phyloP scores from a whole-genome alignment of 805 yeast species.

The Hanseniaspora lachancei region DNA sequence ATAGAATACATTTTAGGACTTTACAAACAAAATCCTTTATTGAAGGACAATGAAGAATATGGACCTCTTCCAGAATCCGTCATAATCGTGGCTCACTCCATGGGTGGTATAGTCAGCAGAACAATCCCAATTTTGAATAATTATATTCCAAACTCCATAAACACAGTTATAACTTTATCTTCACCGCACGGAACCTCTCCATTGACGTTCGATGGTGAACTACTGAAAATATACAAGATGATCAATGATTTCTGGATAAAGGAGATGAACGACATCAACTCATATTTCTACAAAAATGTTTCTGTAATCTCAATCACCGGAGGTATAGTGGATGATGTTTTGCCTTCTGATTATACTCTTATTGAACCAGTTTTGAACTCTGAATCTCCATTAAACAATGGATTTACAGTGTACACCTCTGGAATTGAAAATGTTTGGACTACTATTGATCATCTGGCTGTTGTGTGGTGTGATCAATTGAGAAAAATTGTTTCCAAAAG shows the following conservation, averaged over 20 bases:
- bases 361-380: slow-evolving; percentile 55
- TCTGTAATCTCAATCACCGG: slow-evolving; percentile 80
- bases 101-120: slow-evolving; percentile 95
- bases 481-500: slow-evolving; percentile 48
- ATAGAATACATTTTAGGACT: slow-evolving; percentile 58
- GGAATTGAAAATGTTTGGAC: slow-evolving; percentile 90
- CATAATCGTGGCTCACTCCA: slow-evolving; percentile 76
- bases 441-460: slow-evolving; percentile 84
- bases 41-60: slow-evolving; percentile 21
- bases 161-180: slow-evolving; percentile 71
- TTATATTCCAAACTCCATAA: slow-evolving; percentile 57
- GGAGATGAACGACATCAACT: slow-evolving; percentile 32
- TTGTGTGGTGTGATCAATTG: slow-evolving; percentile 91
- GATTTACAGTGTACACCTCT: slow-evolving; percentile 70
- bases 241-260: slow-evolving; percentile 71
- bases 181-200: slow-evolving; percentile 92
- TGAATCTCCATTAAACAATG: slow-evolving; percentile 33
- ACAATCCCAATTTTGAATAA: slow-evolving; percentile 71
- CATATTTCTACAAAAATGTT: slow-evolving; percentile 32
- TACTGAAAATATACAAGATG: slow-evolving; percentile 57
- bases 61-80: slow-evolving; percentile 48
- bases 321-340: slow-evolving; percentile 59
- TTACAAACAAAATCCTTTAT: slow-evolving; percentile 29
- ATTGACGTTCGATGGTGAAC: slow-evolving; percentile 81
- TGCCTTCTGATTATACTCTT: slow-evolving; percentile 84